Evolutionary conservation across 2,329 filamentous ascomycete species (phyloP), one percentile per base, ranked within the genome.

Genomic region (Penicillium sp.): DNA sequence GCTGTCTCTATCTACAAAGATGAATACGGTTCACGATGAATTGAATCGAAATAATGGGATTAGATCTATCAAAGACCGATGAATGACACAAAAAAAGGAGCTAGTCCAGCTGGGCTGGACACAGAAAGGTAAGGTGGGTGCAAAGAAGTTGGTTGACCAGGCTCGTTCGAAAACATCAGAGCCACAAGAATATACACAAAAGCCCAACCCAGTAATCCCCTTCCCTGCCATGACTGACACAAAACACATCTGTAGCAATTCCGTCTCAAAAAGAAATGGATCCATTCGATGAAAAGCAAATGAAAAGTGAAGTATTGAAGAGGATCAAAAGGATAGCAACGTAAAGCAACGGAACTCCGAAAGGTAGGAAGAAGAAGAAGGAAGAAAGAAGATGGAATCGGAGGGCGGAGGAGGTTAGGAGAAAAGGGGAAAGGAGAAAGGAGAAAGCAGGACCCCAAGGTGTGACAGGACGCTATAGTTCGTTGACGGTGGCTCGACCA

Each of bases 51-150:
- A 40, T 53, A 57, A n/a, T 56, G 17, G 45, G 37, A 62, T 63
- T 45, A 57, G 63, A 65, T 66, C 61, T 68, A 56, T 62, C 65
- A 60, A 68, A 67, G 61, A 68, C 64, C 63, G 24, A 26, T 58
- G 37, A 45, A 44, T 58, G 38, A 42, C 40, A 57, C 26, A 58
- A 57, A 56, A 51, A 49, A 47, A 42, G 33, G 33, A 42, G 40
- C 33, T 30, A 42, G 38, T 44, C 53, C 53, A 55, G 50, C 28
- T 26, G 33, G 42, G 33, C 15, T 26, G 35, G 35, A 55, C 28
- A 28, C 35, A 40, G 24, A 26, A 51, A 6, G 15, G 45, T 40
- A 53, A 15, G 28, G 13, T 30, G 13, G 9, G 38, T 24, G 44
- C n/a, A 9, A 45, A n/a, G 40, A 30, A 33, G 9, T 33, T 33